phyloP scores from a whole-genome alignment of 352 stramenopile species.

The Pythium volutum region DNA sequence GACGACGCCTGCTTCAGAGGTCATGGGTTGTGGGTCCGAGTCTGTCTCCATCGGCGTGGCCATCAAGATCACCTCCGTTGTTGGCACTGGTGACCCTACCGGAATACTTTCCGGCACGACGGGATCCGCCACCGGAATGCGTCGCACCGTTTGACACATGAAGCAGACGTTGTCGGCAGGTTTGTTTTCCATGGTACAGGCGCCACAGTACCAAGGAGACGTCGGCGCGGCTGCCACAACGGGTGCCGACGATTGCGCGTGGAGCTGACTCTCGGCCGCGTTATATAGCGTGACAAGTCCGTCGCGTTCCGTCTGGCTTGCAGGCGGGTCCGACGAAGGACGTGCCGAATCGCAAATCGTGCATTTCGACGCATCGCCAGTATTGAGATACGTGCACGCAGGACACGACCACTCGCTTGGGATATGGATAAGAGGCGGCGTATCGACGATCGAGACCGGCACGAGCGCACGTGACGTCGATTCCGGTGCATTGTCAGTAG shows the following conservation, averaged over 20 bases:
- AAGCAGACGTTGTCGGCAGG: slow-evolving; percentile 48
- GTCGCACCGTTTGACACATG: slow-evolving; percentile 61
- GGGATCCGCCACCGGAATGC: slow-evolving; percentile 38
- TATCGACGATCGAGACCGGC: slow-evolving; percentile 24
- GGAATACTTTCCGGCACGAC: slow-evolving; percentile 33
- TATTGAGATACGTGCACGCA: slow-evolving; percentile 81
- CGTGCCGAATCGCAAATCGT: slow-evolving; percentile 64
- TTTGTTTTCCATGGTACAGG: slow-evolving; percentile 84
- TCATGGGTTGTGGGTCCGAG: slow-evolving; percentile 15
- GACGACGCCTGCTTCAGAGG: not conserved
- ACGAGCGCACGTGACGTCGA: slow-evolving; percentile 54
- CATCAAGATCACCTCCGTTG: slow-evolving; percentile 24
- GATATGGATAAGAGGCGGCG: slow-evolving; percentile 1
- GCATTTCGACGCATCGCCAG: slow-evolving; percentile 51
- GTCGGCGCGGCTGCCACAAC: slow-evolving; percentile 8
- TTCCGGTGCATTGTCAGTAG: slow-evolving; percentile 12
- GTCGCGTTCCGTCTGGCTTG: slow-evolving; percentile 28
- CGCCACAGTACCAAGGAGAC: slow-evolving; percentile 20
- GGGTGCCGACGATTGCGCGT: slow-evolving; percentile 23
- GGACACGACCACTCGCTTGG: slow-evolving; percentile 62
- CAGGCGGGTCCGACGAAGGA: slow-evolving; percentile 16
- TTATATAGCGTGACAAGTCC: slow-evolving; percentile 70
- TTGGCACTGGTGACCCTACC: slow-evolving; percentile 37
- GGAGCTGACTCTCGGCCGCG: slow-evolving; percentile 43
- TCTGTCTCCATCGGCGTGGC: slow-evolving; percentile 50